Conservation (phyloP, 202 grass and related monocot genomes). For the Cymbopogon flexuosus region DNA sequence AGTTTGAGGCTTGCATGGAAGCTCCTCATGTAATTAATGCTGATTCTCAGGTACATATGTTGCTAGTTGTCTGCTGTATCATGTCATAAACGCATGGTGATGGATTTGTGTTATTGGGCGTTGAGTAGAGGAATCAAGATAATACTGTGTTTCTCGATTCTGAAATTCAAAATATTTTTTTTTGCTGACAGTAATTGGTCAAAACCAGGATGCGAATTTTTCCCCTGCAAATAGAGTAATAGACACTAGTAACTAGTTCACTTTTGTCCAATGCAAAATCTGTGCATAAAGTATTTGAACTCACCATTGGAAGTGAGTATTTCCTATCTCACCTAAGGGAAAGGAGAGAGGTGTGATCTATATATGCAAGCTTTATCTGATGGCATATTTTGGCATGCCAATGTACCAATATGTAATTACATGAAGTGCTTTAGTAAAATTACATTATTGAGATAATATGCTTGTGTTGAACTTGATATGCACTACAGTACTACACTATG, state of each 20-base stretch:
- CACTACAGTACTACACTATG: background rate
- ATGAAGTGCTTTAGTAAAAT: background rate
- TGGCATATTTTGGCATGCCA: slow-evolving; percentile 3
- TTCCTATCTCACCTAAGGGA: background rate
- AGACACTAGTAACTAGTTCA: background rate
- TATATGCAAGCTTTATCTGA: slow-evolving; percentile 14
- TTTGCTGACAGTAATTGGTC: background rate
- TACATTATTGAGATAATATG: background rate
- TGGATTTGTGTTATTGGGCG: background rate
- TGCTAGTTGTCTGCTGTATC: slow-evolving; percentile 18
- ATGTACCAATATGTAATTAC: background rate
- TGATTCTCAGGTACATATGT: slow-evolving; percentile 62
- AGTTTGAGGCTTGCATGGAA: slow-evolving; percentile 88
- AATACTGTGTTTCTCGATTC: background rate
- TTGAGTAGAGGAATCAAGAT: background rate
- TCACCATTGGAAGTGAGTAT: background rate
- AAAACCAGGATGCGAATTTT: background rate
- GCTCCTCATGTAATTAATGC: slow-evolving; percentile 90
- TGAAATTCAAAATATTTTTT: background rate
- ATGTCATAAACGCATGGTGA: background rate
- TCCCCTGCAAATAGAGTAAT: background rate
- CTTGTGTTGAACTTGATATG: background rate
- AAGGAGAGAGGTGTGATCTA: background rate
- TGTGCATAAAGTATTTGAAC: background rate
- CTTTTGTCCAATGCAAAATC: slow-evolving; percentile 12